A percentile compares a stretch with the other conserved stretches of the same genome.
phyloP scores from a whole-genome alignment of 2,329 filamentous ascomycete genomes.

The Penicillium verrucosum region DNA sequence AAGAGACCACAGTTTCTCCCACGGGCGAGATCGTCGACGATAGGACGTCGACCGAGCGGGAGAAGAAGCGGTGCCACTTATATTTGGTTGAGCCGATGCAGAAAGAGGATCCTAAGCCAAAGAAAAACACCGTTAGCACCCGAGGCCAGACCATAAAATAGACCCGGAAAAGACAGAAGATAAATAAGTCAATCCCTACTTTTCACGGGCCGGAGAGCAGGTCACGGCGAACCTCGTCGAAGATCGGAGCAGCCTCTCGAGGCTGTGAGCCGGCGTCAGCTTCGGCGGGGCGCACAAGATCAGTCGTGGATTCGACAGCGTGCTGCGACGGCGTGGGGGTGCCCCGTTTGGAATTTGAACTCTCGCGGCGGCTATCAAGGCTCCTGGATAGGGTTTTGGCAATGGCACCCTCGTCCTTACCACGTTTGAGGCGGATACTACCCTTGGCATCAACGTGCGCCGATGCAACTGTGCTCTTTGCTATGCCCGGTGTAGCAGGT shows the following conservation, averaged over 20 bases:
- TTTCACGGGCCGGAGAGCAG: conserved; percentile 44
- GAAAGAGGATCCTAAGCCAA: background rate
- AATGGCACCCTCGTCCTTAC: conserved; percentile 65
- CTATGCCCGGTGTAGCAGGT: conserved; percentile 85
- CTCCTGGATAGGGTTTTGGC: conserved; percentile 80
- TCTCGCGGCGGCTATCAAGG: conserved; percentile 86
- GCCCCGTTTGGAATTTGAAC: conserved; percentile 77
- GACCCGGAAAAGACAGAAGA: conserved; percentile 24
- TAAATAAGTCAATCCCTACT: conserved; percentile 18
- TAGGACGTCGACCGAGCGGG: conserved; percentile 27
- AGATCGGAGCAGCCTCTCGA: conserved; percentile 41
- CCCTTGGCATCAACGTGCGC: conserved; percentile 84
- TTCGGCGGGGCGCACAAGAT: conserved; percentile 37
- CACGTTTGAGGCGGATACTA: conserved; percentile 51
- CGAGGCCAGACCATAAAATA: background rate
- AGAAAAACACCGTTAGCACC: background rate
- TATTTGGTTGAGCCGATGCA: background rate
- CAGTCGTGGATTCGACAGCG: conserved; percentile 34
- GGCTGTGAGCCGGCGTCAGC: conserved; percentile 33
- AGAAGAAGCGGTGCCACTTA: conserved; percentile 15
- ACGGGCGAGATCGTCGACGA: conserved; percentile 32
- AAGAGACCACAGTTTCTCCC: conserved; percentile 45
- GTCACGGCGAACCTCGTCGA: conserved; percentile 50
- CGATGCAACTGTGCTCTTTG: conserved; percentile 85
- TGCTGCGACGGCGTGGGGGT: conserved; percentile 30